Evolutionary conservation across 116 monocot species (phyloP), one percentile per base, ranked within the genome.

Genomic region (Phalaenopsis hybrid): DNA sequence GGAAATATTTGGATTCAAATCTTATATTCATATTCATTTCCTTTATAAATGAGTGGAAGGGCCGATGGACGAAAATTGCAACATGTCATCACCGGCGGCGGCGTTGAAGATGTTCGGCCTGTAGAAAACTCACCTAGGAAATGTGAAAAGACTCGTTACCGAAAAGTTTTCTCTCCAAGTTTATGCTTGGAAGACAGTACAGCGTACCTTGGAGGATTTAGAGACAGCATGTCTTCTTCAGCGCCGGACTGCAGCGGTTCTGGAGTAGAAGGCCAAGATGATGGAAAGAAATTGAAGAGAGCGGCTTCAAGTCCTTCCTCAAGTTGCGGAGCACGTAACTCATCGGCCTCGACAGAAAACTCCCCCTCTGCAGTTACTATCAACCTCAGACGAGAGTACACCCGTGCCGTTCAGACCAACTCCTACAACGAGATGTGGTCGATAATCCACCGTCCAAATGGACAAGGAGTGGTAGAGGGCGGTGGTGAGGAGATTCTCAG

Each of bases 381-480:
- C 80, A 91, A 85, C 48, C 87, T 94, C 81, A 82, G 84, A 80
- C 80, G 34, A 57, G 94, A 92, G 81, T 96, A 94, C 92, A 80
- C 79, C 46, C 80, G 72, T 45, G 88, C 92, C 58, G 81, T 89
- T 80, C 86, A 89, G 34, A 88, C 94, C 82, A 43, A 72, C 67
- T 93, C 93, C 81, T 93, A 86, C 86, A 84, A 82, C 74, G 92
- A 93, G 59, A 92, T 92, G 8, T 92, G 92, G 92, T 57, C 81
- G 78, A 90, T 83, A 69, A 90, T 93, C 86, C 93, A 92, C 80
- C 78, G 52, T 18, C 68, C 8, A 8, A 51, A 12, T 31, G 17
- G 37, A 0, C 43, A 70, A 49, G 59, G 45, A 79, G 52, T 37
- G 28, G 44, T 7, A 55, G 58, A 10, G 18, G 44, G 17, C 12